Base-by-base conservation (phyloP, 768 basidiomycete species). In the Cystofilobasidium macerans region DNA sequence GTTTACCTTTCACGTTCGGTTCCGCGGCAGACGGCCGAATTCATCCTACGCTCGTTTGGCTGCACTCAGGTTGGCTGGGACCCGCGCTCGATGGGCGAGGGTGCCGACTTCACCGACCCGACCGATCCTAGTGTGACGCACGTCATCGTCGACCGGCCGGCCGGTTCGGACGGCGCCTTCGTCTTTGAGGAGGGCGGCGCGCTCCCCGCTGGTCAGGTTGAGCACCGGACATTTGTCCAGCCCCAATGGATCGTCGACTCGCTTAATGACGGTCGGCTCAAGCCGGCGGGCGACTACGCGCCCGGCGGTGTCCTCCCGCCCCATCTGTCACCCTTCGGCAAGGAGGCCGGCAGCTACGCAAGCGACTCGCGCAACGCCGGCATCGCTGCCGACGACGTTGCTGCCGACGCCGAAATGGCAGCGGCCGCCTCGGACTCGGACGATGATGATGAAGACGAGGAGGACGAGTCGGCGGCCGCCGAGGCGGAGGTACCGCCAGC, bases 221-320 rank as follows among this genome's bases (percentile, higher is more conserved):
- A 80, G 51, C 83, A 83, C 74, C 82, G 91, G 72, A 90, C 88
- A 73, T 89, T 87, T 75, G 82, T 98, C 22, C 95, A 98, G 76
- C 95, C 95, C 14, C 94, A 98, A 76, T 98, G 95, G 95, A 82
- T 95, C 36, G 89, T 90, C 40, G 95, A 99, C 75, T 95, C 88
- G 75, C 85, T 95, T 74, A 99, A 99, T 75, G 82, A 84, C 11
- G 85, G 86, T 13, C 88, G 82, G 75, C 81, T 94, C 66, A 80
- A 97, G 33, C 81, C 89, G 0, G 88, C 92, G 71, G 71, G 65
- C 45, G 59, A 68, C 40, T 98, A 98, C 74, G 81, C 79, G 28
- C 92, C 91, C 72, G 95, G 92, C 3, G 83, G 83, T 69, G 82
- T 83, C 2, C 82, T 97, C 36, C 95, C 95, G 2, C 92, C 95